Conservation (phyloP, 2,329 filamentous ascomycete genomes). For the Ophiosphaerella herpotricha region DNA sequence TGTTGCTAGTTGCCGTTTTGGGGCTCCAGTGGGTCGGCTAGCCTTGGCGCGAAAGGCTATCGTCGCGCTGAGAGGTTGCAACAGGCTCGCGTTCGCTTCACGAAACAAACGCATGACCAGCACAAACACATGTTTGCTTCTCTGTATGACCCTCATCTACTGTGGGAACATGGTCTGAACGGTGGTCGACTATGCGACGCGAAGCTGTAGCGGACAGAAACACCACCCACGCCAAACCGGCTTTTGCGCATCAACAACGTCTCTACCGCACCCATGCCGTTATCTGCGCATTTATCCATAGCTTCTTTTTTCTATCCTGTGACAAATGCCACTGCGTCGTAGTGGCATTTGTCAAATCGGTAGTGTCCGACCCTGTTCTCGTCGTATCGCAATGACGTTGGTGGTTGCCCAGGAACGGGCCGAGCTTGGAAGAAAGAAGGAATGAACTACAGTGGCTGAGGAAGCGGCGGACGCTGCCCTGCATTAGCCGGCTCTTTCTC, state of each 20-base stretch:
- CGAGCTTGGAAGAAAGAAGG: conserved; percentile 2
- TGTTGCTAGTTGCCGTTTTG: background rate
- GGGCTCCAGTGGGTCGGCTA: background rate
- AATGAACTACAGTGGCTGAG: background rate
- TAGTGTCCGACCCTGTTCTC: too few species aligned
- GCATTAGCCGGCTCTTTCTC: background rate
- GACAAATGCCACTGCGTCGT: too few species aligned
- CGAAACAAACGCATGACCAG: background rate
- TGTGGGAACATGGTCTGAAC: background rate
- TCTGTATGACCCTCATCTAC: background rate
- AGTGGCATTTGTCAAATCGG: too few species aligned
- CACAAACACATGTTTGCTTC: background rate
- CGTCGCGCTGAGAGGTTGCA: conserved; percentile 1
- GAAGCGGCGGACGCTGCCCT: too few species aligned
- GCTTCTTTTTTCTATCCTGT: background rate
- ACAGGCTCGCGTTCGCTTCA: background rate
- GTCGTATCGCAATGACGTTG: background rate
- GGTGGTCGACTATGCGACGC: background rate
- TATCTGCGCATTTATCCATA: conserved; percentile 13
- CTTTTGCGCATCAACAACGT: conserved; percentile 6
- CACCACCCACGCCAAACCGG: conserved; percentile 9
- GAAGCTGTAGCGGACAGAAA: background rate
- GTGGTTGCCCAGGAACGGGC: background rate
- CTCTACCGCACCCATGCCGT: conserved; percentile 7
- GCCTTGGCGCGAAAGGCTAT: background rate